These are phyloP conservation scores for Auxenochlorella pyrenoidosa DNA, from an alignment of 139 green algal genomes.

Conservation along the genomic window DNA sequence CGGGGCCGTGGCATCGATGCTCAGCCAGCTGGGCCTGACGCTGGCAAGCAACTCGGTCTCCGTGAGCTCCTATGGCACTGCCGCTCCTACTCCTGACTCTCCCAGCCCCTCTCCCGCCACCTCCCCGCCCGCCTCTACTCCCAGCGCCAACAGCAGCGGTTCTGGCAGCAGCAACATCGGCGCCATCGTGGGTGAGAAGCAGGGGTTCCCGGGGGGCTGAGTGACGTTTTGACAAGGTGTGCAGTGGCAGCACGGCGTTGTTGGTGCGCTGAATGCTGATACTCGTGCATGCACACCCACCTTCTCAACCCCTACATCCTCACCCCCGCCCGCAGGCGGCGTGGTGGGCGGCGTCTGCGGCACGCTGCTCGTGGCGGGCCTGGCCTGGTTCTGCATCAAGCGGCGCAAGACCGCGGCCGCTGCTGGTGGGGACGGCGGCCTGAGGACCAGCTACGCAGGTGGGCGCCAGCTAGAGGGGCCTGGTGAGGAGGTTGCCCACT, in stretches of 20 bases:
- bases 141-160: neutral
- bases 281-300: neutral
- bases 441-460: neutral
- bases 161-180: neutral
- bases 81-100: too few relatives aligned
- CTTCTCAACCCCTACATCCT: neutral
- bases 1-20: neutral
- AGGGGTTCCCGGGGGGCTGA: neutral
- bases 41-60: neutral
- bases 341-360: conserved; percentile 4
- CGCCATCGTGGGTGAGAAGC: neutral
- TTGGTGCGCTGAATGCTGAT: too few relatives aligned
- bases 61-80: neutral
- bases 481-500: neutral
- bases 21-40: neutral
- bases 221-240: too few relatives aligned
- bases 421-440: neutral
- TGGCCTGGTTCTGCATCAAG: neutral
- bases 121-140: neutral
- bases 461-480: too few relatives aligned
- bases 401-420: neutral
- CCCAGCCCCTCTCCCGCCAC: neutral
- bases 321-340: neutral
- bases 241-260: too few relatives aligned
- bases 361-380: neutral